phyloP scores from a whole-genome alignment of 2,329 filamentous ascomycete genomes.

The Emericellopsis cladophorae region DNA sequence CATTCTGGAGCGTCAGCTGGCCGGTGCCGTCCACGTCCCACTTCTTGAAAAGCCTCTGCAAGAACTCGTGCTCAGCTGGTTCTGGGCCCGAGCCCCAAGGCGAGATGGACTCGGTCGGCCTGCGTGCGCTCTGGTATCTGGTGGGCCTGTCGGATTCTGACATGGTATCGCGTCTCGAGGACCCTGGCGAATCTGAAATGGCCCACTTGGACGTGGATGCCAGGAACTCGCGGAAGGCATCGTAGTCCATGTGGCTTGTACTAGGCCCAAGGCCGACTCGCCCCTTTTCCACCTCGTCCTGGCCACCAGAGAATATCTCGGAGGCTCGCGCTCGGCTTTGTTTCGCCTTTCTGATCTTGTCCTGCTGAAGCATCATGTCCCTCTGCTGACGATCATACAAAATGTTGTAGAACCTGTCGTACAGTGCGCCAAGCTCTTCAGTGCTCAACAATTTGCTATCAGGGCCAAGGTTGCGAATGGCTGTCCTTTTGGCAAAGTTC shows the following conservation, averaged over 20 bases:
- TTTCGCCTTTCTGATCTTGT: conserved; percentile 54
- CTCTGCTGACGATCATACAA: conserved; percentile 87
- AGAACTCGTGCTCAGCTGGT: conserved; percentile 89
- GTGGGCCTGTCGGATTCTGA: conserved; percentile 42
- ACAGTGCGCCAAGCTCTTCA: conserved; percentile 79
- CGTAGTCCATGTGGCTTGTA: conserved; percentile 92
- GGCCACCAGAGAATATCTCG: conserved; percentile 20
- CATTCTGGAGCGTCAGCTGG: conserved; percentile 77
- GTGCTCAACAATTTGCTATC: conserved; percentile 84
- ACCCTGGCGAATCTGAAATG: conserved; percentile 68
- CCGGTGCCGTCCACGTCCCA: conserved; percentile 75
- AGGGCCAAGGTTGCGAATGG: conserved; percentile 86
- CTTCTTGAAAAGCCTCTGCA: conserved; percentile 72
- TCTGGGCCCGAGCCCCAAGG: conserved; percentile 45
- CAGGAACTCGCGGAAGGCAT: conserved; percentile 88
- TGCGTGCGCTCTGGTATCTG: conserved; percentile 46
- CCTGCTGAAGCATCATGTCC: conserved; percentile 63
- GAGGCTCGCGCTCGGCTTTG: conserved; percentile 32
- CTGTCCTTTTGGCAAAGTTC: conserved; percentile 92
- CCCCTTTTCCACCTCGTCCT: conserved; percentile 60
- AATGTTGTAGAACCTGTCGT: conserved; percentile 87
- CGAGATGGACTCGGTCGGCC: conserved; percentile 27
- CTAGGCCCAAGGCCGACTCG: conserved; percentile 81
- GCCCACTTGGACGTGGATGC: conserved; percentile 88
- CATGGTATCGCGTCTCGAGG: conserved; percentile 33